Evolutionary conservation across 2,329 filamentous ascomycete species (phyloP), one percentile per base, ranked within the genome.

Genomic region (Canariomyces notabilis): DNA sequence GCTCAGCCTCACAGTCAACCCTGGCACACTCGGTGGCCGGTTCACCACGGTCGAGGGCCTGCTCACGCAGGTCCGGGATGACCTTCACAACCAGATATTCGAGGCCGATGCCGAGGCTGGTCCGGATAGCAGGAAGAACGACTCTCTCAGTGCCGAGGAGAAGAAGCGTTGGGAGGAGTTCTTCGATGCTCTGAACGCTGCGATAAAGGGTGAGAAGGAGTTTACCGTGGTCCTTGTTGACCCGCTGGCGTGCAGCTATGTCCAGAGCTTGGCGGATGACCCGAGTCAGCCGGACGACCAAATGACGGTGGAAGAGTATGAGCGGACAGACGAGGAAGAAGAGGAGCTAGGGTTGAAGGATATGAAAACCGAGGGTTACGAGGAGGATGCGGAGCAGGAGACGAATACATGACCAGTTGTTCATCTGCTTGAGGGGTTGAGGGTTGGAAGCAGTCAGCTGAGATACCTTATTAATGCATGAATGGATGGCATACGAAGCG

Each of bases 31-130:
- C 15, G 93, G 93, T 50, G 93, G 93, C 15, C 84, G 93, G 48
- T 98, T 98, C 73, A 98, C 93, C 16, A 98, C 93, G 0, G 84
- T 98, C 16, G 93, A 98, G 67, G 93, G 93, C 51, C 80, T 97
- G 16, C 74, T 97, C 44, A 93, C 89, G 0, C 88, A 98, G 64
- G 87, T 98, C 49, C 86, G 90, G 52, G 84, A 93, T 62, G 91
- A 98, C 65, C 76, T 98, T 19, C 85, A 84, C 62, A 79, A 77
- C 39, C 88, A 94, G 62, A 95, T 97, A 53, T 98, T 95, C 66
- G 81, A 94, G 58, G 70, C 79, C 14, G 80, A 77, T 16, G 80
- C 69, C 12, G 77, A 75, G n/a, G 82, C 82, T n/a, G 85, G 88
- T 64, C 73, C 72, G 42, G 67, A 66, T 21, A 60, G 62, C 7